Evolutionary conservation across 2,329 filamentous ascomycete species (phyloP).

Genomic region (Gyromitra esculenta): DNA sequence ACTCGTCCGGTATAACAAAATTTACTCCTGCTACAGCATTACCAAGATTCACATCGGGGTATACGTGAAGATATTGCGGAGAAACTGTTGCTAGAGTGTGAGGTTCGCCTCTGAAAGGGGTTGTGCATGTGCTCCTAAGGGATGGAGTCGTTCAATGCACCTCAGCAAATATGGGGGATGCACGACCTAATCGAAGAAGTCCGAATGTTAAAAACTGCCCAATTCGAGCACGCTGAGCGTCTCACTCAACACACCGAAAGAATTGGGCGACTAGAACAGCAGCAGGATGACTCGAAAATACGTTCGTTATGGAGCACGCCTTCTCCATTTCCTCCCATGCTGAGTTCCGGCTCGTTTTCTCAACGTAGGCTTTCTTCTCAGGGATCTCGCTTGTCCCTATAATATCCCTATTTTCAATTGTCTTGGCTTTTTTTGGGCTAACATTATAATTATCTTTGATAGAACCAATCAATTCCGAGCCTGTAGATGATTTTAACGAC

Average conservation of each 20-base stretch:
- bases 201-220: conserved; percentile 72
- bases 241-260: conserved; percentile 59
- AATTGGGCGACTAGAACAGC: conserved; percentile 69
- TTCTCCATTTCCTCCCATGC: conserved; percentile 86
- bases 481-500: conserved; percentile 86
- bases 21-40: conserved; percentile 15
- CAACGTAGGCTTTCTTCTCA: conserved; percentile 75
- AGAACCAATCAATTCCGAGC: conserved; percentile 82
- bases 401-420: background rate
- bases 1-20: conserved; percentile 28
- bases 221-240: conserved; percentile 71
- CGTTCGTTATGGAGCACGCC: conserved; percentile 82
- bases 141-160: conserved; percentile 52
- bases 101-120: conserved; percentile 57
- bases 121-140: conserved; percentile 53
- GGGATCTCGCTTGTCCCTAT: conserved; percentile 38
- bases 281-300: conserved; percentile 72
- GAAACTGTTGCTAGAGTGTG: conserved; percentile 46
- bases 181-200: conserved; percentile 77
- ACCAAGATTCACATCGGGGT: conserved; percentile 22
- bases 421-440: conserved; percentile 25
- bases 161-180: conserved; percentile 61
- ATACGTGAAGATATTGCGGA: conserved; percentile 37
- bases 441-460: conserved; percentile 31
- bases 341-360: conserved; percentile 75